These are phyloP conservation scores for Cladosporium colombiae DNA, from an alignment of 2,329 filamentous ascomycete genomes.

Conservation along the genomic window DNA sequence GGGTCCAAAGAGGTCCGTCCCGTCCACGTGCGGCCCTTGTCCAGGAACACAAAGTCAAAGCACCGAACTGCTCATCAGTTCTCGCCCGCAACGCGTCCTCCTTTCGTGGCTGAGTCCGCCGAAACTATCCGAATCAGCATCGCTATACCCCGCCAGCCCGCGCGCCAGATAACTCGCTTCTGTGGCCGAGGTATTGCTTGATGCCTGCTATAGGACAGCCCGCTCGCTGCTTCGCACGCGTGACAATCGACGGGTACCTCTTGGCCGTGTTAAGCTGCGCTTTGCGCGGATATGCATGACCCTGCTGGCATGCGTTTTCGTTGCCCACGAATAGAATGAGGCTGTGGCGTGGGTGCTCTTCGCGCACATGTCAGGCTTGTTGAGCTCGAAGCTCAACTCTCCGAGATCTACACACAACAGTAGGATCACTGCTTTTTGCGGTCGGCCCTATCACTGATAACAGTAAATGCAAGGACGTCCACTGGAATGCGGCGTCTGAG, in stretches of 20 bases:
- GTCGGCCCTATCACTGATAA: not conserved
- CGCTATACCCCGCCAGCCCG: conserved; percentile 2
- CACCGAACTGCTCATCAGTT: not conserved
- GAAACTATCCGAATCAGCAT: not conserved
- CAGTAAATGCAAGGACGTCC: not conserved
- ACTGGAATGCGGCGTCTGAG: not conserved
- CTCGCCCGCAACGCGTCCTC: not conserved
- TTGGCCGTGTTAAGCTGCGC: conserved; percentile 9
- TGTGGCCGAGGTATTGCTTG: conserved; percentile 1
- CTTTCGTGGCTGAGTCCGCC: conserved; percentile 5
- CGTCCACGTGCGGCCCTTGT: not conserved
- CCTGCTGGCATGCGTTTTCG: not conserved
- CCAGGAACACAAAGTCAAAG: conserved; percentile 2
- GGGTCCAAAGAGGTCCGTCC: conserved; percentile 6
- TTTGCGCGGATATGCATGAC: conserved; percentile 15
- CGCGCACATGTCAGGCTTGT: conserved; percentile 2
- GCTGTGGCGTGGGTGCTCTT: not conserved
- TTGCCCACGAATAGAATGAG: conserved; percentile 7
- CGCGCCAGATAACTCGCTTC: not conserved
- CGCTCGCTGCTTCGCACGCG: not conserved
- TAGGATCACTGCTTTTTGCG: not conserved
- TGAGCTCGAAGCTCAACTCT: not conserved
- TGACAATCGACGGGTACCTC: not conserved
- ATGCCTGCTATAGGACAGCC: conserved; percentile 13
- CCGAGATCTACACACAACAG: not conserved